phyloP scores from a whole-genome alignment of 345 rosid genomes.

The Melaleuca quinquenervia region DNA sequence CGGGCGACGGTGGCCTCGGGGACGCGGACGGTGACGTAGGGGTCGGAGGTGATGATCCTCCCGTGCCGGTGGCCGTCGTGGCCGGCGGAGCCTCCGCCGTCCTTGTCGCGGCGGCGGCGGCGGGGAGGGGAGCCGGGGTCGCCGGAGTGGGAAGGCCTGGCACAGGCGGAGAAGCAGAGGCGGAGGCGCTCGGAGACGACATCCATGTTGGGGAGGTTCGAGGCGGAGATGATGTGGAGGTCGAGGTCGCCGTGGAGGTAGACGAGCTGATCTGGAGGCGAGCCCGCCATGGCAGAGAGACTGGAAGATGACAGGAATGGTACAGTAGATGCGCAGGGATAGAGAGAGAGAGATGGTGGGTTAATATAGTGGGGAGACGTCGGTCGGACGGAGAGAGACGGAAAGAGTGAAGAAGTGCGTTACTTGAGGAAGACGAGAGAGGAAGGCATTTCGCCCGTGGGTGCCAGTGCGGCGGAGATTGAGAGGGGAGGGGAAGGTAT shows the following conservation, averaged over 20 bases:
- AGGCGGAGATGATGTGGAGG: slow-evolving; percentile 45
- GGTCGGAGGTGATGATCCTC: slow-evolving; percentile 66
- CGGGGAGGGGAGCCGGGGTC: not conserved
- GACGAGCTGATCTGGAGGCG: not conserved
- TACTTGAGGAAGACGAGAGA: not conserved
- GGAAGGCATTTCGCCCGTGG: not conserved
- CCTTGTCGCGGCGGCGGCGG: not conserved
- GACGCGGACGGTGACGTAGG: slow-evolving; percentile 77
- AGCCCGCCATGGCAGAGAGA: not conserved
- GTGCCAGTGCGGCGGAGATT: not conserved
- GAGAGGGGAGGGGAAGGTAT: not conserved
- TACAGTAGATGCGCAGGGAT: too few relatives aligned
- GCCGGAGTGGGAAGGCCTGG: slow-evolving; percentile 3
- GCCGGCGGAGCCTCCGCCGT: not conserved
- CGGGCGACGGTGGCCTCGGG: slow-evolving; percentile 89
- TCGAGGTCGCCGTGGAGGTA: slow-evolving; percentile 81
- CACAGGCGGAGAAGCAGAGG: slow-evolving; percentile 31
- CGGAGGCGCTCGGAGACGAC: slow-evolving; percentile 41
- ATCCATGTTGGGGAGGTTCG: slow-evolving; percentile 80
- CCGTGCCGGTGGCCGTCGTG: slow-evolving; percentile 10
- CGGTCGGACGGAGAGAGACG: not conserved
- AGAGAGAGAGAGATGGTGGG: not conserved
- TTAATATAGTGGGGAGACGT: not conserved
- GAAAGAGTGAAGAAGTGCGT: not conserved
- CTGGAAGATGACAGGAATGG: not conserved